Base-by-base conservation (phyloP, 83 land plant genomes). In the Diphasiastrum complanatum region DNA sequence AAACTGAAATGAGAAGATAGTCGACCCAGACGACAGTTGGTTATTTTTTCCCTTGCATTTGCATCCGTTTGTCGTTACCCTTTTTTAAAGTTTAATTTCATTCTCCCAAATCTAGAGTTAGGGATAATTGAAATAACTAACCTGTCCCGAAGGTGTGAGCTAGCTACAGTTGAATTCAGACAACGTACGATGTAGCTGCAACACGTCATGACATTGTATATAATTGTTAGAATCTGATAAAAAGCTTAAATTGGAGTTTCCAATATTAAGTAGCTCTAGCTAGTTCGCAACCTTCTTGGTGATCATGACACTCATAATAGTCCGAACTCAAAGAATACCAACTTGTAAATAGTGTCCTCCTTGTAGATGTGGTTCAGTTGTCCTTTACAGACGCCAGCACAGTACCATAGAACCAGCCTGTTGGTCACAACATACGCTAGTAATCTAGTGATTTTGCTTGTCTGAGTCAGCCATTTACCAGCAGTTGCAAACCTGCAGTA, bases 371-470 rank as follows among this genome's bases (percentile, higher is more conserved):
- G 68, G n/a, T 51, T 61, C 30, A 75, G 66, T 50, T 75, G 78
- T 23, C 78, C 78, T 28, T 64, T 72, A 54, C 78, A 75, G 29
- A 75, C 78, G 22, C 78, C 78, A 37, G 78, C 78, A 57, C 78
- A 75, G 36, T 68, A 75, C 78, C 78, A 75, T 8, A 75, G 47
- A 20, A 65, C 68, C 3, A 75, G 10, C 3, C 67, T 53, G 63
- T 75, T 75, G 8, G 78, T 75, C 22, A 75, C 67, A 11, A 75
- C 51, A 57, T 68, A 68, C 34, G 78, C 68, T 25, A 70, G 63
- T 29, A 75, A 11, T 2, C 68, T 54, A 2, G 64, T 65, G 26
- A 68, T 30, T 45, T 68, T 34, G 60, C 73, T 65, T 0, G 78
- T 74, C 37, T 68, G 78, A 31, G 50, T 2, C 14, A 75, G 61